phyloP scores from a whole-genome alignment of 305 asterid species.

The Solanum hybrid region DNA sequence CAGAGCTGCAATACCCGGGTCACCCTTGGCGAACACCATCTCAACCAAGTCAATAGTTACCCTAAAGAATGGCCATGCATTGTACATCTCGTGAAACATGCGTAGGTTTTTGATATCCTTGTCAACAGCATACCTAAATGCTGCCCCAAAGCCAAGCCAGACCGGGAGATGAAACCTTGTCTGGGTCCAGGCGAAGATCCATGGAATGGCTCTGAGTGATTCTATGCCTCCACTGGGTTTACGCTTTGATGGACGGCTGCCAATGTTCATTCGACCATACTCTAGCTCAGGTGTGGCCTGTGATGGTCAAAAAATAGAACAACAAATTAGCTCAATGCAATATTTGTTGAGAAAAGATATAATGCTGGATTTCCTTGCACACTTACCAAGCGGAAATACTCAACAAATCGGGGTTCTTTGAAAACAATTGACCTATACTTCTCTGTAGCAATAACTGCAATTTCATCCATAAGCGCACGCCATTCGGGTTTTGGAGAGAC shows the following conservation, averaged over 20 bases:
- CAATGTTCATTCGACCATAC: constrained; percentile 51
- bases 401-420: constrained; percentile 50
- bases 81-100: constrained; percentile 46
- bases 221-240: constrained; percentile 58
- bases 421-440: constrained; percentile 42
- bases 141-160: constrained; percentile 57
- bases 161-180: constrained; percentile 57
- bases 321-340: not conserved
- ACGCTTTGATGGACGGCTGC: constrained; percentile 51
- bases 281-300: constrained; percentile 56
- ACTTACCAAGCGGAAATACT: constrained; percentile 53
- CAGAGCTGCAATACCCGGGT: constrained; percentile 46
- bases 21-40: constrained; percentile 56
- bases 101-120: constrained; percentile 37
- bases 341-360: not conserved
- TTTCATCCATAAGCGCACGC: constrained; percentile 48
- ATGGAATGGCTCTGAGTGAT: constrained; percentile 56
- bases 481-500: constrained; percentile 47
- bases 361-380: not conserved
- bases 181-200: constrained; percentile 58
- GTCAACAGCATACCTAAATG: constrained; percentile 31
- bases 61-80: constrained; percentile 47
- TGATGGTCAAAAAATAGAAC: not conserved
- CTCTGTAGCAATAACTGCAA: constrained; percentile 35
- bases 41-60: constrained; percentile 46